Evolutionary conservation across 371 early-diverging fungal species (phyloP).

Genomic region (Entomophthora muscae): DNA sequence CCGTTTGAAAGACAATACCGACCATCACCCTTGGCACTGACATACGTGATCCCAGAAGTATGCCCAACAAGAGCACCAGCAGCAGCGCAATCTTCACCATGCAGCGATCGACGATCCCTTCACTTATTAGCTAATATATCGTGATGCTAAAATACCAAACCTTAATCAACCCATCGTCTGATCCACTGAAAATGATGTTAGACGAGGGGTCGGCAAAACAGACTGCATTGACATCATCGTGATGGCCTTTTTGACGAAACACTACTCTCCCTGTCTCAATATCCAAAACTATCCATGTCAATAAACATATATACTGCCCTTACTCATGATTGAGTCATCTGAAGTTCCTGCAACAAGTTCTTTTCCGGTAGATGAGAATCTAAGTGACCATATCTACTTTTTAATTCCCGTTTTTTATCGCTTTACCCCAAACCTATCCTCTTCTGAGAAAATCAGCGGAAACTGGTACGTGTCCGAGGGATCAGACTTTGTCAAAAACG

Average conservation of each 20-base stretch:
- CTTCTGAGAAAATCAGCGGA: constrained; percentile 19
- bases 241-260: constrained; percentile 22
- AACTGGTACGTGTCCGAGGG: constrained; percentile 16
- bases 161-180: constrained; percentile 36
- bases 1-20: constrained; percentile 27
- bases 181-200: constrained; percentile 34
- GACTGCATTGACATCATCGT: constrained; percentile 33
- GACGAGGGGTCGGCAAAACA: constrained; percentile 36
- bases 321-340: constrained; percentile 15
- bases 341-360: constrained; percentile 37
- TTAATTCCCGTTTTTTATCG: not conserved
- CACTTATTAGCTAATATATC: not conserved
- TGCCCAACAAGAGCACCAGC: constrained; percentile 43
- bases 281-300: constrained; percentile 24
- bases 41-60: constrained; percentile 43
- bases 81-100: constrained; percentile 16
- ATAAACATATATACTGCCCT: not conserved
- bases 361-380: constrained; percentile 31
- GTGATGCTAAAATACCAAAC: constrained; percentile 19
- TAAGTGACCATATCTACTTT: constrained; percentile 37
- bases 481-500: constrained; percentile 24
- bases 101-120: constrained; percentile 34
- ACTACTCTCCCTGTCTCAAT: constrained; percentile 24
- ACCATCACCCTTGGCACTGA: constrained; percentile 41
- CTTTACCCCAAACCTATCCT: constrained; percentile 16